These are phyloP conservation scores for Trametes pubescens DNA, from an alignment of 1,284 basidiomycete genomes.

Conservation along the genomic window DNA sequence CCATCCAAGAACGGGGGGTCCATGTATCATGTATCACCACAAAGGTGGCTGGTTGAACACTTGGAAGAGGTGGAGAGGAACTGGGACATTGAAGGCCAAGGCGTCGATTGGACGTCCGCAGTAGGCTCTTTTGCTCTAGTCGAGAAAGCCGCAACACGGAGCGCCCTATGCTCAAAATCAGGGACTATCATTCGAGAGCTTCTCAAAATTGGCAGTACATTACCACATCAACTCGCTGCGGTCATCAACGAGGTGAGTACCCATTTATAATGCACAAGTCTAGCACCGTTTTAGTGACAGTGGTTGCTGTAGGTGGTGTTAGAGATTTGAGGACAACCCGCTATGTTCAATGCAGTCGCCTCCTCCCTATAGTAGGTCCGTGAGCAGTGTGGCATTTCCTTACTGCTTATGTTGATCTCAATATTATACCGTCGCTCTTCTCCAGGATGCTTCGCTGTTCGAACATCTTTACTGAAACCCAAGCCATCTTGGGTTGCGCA, in stretches of 20 bases:
- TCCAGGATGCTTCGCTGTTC: too few relatives aligned
- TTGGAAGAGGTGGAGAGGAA: not conserved
- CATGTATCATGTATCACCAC: not conserved
- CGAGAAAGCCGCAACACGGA: not conserved
- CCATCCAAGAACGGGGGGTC: not conserved
- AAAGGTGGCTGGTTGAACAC: not conserved
- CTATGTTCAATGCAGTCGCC: too few relatives aligned
- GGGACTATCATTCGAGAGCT: not conserved
- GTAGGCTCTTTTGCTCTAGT: not conserved
- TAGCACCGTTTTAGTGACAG: too few relatives aligned
- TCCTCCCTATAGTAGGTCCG: too few relatives aligned
- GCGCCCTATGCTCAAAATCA: not conserved
- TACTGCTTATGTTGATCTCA: too few relatives aligned
- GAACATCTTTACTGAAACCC: too few relatives aligned
- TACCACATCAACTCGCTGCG: not conserved
- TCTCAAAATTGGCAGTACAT: not conserved
- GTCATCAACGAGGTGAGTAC: slow-evolving; percentile 8
- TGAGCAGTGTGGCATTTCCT: too few relatives aligned
- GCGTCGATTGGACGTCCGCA: not conserved
- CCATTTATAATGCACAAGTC: too few relatives aligned
- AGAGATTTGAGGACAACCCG: too few relatives aligned
- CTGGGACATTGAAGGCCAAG: not conserved
- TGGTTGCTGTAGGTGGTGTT: too few relatives aligned
- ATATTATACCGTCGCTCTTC: too few relatives aligned
- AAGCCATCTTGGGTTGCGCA: too few relatives aligned